Evolutionary conservation across 108 stramenopile species (phyloP), one percentile per base, ranked within the genome.

Genomic region (Pelagomonas calceolata): DNA sequence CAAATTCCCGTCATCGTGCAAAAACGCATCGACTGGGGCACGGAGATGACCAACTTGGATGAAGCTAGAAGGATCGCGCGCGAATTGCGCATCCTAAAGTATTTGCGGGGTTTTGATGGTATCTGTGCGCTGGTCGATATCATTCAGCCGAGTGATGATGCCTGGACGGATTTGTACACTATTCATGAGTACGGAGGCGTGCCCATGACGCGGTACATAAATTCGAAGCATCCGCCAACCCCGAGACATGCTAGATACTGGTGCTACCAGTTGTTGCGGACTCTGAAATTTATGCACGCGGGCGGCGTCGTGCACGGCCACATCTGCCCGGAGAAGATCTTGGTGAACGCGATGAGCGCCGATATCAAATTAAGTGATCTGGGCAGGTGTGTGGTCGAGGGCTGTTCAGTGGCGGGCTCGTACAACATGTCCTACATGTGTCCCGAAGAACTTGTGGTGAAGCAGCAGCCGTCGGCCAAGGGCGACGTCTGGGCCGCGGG

Each of bases 271-370:
- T 84, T 98, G 36, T 83, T 99, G 44, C 84, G 98, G 46, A 94
- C 92, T 15, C 81, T 99, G 51, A 97, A 98, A 86, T 99, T 97
- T 81, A 96, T 98, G 63, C 98, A 99, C 76, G 93, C 92, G 0
- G 97, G 95, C n/a, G 94, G 93, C 73, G 97, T 99, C 37, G 75
- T 99, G 63, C 98, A 99, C 78, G 83, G 98, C 17, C 97, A 99
- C 72, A 81, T 99, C 32, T 98, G 98, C 80, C 98, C 98, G 37
- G 91, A 91, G 0, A 99, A 99, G 81, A 71, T 99, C 35, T 81
- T 99, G 70, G 93, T 99, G 37, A 99, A 99, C 79, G n/a, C n/a
- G n/a, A n/a, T n/a, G n/a, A n/a, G n/a, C n/a, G n/a, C n/a, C n/a
- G n/a, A n/a, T n/a, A n/a, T n/a, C n/a, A n/a, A n/a, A n/a, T n/a